Conservation (phyloP, 75 land plant genomes). For the Picea glauca region DNA sequence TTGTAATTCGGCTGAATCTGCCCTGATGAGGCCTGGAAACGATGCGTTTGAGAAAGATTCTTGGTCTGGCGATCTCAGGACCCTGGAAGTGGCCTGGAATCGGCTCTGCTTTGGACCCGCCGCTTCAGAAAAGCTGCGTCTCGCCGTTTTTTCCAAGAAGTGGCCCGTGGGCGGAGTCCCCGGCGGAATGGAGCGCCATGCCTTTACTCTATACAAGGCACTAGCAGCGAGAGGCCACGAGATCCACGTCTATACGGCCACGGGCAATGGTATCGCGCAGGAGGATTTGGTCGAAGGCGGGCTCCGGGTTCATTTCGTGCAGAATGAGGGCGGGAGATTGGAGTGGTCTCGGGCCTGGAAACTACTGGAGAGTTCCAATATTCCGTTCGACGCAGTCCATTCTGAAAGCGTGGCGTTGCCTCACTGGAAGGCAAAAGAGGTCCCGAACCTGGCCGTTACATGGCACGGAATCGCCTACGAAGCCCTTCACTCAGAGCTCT, state of each 20-base stretch:
- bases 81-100: conserved; percentile 64
- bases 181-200: conserved; percentile 97
- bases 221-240: conserved; percentile 71
- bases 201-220: conserved; percentile 65
- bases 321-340: conserved; percentile 34
- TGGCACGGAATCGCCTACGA: conserved; percentile 93
- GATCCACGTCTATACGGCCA: conserved; percentile 77
- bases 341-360: conserved; percentile 58
- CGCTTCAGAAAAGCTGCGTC: conserved; percentile 32
- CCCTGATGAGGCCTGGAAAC: not conserved
- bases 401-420: conserved; percentile 93
- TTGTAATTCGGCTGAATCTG: not conserved
- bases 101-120: conserved; percentile 33
- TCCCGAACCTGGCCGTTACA: conserved; percentile 63
- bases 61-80: conserved; percentile 64
- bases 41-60: not conserved
- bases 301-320: conserved; percentile 46
- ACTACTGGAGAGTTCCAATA: conserved; percentile 30
- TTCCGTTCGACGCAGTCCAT: conserved; percentile 78
- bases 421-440: conserved; percentile 44
- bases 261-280: conserved; percentile 15
- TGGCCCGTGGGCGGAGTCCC: conserved; percentile 75
- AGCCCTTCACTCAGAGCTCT: conserved; percentile 63
- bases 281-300: not conserved
- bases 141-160: conserved; percentile 87